Evolutionary conservation across 257 asterid genomes (phyloP).

Genomic region (Prunella vulgaris): DNA sequence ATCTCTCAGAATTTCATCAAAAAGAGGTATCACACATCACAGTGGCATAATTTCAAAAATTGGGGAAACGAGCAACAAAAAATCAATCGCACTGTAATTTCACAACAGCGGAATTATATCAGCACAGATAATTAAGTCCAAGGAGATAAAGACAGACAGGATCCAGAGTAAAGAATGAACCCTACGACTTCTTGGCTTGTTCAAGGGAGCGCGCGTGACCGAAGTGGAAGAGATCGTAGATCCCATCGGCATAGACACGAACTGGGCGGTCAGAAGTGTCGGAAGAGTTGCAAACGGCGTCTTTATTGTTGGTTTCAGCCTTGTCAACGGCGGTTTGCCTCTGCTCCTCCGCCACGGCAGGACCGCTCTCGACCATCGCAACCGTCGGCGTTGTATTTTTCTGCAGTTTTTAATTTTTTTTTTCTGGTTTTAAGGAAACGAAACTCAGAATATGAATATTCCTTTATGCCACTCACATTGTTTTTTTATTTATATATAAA

Average conservation of each 20-base stretch:
- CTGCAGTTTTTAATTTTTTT: not conserved
- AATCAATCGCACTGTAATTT: not conserved
- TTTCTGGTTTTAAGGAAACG: not conserved
- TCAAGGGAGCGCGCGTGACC: conserved; percentile 99
- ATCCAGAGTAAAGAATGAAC: not conserved
- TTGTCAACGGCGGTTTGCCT: conserved; percentile 25
- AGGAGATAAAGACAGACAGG: not conserved
- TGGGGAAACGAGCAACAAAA: conserved; percentile 1
- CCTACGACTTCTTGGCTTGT: conserved; percentile 80
- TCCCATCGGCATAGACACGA: conserved; percentile 95
- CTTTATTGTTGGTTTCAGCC: conserved; percentile 24
- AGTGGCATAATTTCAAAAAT: conserved; percentile 18
- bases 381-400: conserved; percentile 18
- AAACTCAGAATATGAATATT: conserved; percentile 30
- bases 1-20: conserved; percentile 1
- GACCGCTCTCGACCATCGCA: conserved; percentile 45
- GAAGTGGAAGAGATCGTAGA: conserved; percentile 96
- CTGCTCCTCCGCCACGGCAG: conserved; percentile 29
- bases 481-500: not conserved
- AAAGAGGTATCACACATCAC: not conserved
- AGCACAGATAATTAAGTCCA: not conserved
- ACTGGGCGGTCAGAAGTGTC: conserved; percentile 61
- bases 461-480: conserved; percentile 1
- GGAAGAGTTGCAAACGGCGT: conserved; percentile 24
- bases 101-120: not conserved